Base-by-base conservation (phyloP, 2,329 filamentous ascomycete genomes). In the Neonectria punicea region DNA sequence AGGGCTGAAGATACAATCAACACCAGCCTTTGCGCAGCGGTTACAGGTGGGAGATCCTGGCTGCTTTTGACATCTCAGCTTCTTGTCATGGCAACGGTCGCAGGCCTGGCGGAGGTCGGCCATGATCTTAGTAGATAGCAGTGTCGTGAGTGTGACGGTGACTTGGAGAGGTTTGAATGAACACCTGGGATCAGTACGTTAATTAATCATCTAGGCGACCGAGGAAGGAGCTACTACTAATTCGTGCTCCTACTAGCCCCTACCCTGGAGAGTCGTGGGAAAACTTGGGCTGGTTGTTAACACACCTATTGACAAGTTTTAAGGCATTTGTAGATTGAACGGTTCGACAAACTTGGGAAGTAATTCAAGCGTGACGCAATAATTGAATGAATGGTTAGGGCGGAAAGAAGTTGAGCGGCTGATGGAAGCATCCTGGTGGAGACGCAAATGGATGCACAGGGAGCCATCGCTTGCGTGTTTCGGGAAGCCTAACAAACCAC, bases 61-160 rank as follows among this genome's bases (percentile, higher is more conserved):
- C 30, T 77, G 74, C 58, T 82, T 83, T 5, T 80, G 80, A 55
- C 83, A 85, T 71, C 78, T 78, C 13, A 84, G 74, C 70, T 85
- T 85, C 43, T 85, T 83, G 18, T 77, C 76, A 64, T 85, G 83
- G 44, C 83, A 85, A 44, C 83, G 75, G 70, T 83, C 80, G 64
- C 80, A 83, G 14, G 80, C 79, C 32, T 76, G 73, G 16, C 80
- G 73, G 18, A 74, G 74, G 14, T 75, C 70, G 50, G 70, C 39
- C 66, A 74, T 75, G 30, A 58, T 56, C 44, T 22, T 32, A 18
- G 16, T 4, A 4, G n/a, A 18, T 22, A 11, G 56, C 22, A 18
- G 20, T 36, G 46, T 28, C 28, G 7, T 36, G 39, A 7, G 18
- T 44, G 39, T 34, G 39, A 32, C 2, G 16, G n/a, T 43, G 10